These are phyloP conservation scores for Ceratopteris richardii DNA, from an alignment of 75 land plant species.

Conservation along the genomic window DNA sequence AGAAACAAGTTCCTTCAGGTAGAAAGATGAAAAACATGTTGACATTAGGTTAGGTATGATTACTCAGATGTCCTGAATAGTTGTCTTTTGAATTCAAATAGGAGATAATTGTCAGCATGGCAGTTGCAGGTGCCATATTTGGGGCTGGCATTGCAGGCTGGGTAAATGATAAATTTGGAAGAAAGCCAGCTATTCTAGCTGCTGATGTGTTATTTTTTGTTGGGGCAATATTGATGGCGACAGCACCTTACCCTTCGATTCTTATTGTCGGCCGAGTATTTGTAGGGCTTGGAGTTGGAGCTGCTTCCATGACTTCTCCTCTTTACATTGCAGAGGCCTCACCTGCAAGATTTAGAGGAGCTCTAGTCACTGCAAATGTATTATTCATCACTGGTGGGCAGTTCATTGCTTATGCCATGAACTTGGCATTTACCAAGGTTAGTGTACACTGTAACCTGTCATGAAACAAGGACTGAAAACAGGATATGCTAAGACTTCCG, in stretches of 20 bases:
- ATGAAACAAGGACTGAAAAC: neutral
- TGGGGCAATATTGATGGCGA: slow-evolving; percentile 73
- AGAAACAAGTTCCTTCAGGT: slow-evolving; percentile 60
- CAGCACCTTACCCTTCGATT: slow-evolving; percentile 37
- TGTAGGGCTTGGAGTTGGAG: slow-evolving; percentile 76
- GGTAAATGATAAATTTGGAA: slow-evolving; percentile 53
- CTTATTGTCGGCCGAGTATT: slow-evolving; percentile 58
- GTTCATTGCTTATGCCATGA: slow-evolving; percentile 61
- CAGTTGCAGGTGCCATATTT: slow-evolving; percentile 74
- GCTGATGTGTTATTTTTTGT: slow-evolving; percentile 62
- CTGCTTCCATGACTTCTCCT: slow-evolving; percentile 82
- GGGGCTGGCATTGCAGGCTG: slow-evolving; percentile 72
- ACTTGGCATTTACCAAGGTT: slow-evolving; percentile 70
- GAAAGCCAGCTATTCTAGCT: slow-evolving; percentile 34
- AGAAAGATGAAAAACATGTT: too few species aligned
- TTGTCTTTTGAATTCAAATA: slow-evolving; percentile 9
- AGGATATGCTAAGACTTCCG: neutral
- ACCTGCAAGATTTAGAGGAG: slow-evolving; percentile 66
- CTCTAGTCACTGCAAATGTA: slow-evolving; percentile 63
- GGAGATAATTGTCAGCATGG: slow-evolving; percentile 76
- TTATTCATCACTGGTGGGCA: slow-evolving; percentile 82
- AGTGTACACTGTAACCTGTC: too few species aligned
- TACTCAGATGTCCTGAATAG: too few species aligned
- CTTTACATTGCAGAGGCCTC: slow-evolving; percentile 82
- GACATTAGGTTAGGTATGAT: too few species aligned